These are phyloP conservation scores for Rhizopus stolonifer DNA, from an alignment of 371 early-diverging fungal species.

Conservation along the genomic window DNA sequence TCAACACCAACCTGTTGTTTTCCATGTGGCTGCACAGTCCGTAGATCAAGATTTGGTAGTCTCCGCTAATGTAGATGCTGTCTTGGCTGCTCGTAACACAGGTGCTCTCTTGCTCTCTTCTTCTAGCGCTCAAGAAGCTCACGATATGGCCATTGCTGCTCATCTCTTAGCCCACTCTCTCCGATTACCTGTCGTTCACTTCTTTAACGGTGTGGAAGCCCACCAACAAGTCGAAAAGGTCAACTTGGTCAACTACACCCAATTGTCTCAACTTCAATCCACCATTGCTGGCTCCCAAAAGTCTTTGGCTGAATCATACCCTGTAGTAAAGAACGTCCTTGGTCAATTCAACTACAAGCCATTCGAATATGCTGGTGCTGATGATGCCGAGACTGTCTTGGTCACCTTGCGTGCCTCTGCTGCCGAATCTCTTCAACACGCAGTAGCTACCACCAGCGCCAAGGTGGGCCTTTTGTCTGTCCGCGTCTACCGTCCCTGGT, in stretches of 20 bases:
- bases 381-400: slow-evolving; percentile 72
- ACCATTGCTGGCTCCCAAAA: slow-evolving; percentile 1
- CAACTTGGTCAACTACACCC: slow-evolving; percentile 46
- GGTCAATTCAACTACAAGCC: slow-evolving; percentile 62
- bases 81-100: slow-evolving; percentile 68
- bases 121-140: slow-evolving; percentile 74
- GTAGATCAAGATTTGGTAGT: slow-evolving; percentile 58
- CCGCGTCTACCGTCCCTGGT: slow-evolving; percentile 84
- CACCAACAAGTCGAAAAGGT: slow-evolving; percentile 50
- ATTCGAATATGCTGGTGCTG: slow-evolving; percentile 79
- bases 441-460: slow-evolving; percentile 31
- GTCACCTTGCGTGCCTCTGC: slow-evolving; percentile 67
- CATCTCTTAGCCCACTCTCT: slow-evolving; percentile 62
- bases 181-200: slow-evolving; percentile 69
- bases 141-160: slow-evolving; percentile 72
- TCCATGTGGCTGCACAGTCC: slow-evolving; percentile 78
- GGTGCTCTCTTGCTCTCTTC: slow-evolving; percentile 70
- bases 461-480: slow-evolving; percentile 71
- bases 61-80: slow-evolving; percentile 61
- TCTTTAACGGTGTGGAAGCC: slow-evolving; percentile 68
- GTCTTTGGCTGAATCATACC: slow-evolving; percentile 29
- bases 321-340: slow-evolving; percentile 52
- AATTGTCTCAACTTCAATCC: slow-evolving; percentile 36
- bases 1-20: slow-evolving; percentile 66
- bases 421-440: slow-evolving; percentile 33